Percentiles rank a stretch among this genome's conserved stretches.
Conservation (phyloP, 768 basidiomycete genomes). For the Sporobolomyces roseus region DNA sequence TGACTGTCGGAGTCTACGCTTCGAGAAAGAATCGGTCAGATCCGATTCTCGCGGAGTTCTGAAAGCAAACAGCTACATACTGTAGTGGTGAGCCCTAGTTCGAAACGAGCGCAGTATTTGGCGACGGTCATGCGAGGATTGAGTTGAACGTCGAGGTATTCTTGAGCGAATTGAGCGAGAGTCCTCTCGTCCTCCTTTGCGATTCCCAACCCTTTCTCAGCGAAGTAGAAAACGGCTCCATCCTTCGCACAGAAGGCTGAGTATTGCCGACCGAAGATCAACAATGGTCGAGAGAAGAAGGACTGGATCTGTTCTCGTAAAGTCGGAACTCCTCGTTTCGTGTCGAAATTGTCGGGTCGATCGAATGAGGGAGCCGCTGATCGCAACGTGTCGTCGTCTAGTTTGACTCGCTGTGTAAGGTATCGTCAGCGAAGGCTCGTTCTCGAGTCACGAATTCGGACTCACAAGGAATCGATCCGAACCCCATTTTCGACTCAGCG, state of each 20-base stretch:
- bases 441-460: too few species aligned
- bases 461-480: constrained; percentile 31
- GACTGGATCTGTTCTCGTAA: not conserved
- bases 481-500: constrained; percentile 16
- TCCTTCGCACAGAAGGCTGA: constrained; percentile 35
- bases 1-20: constrained; percentile 27
- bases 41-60: not conserved
- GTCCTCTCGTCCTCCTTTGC: constrained; percentile 13
- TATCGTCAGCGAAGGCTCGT: not conserved
- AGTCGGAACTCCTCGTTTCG: not conserved
- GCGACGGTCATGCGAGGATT: constrained; percentile 30
- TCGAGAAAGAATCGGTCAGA: too few species aligned
- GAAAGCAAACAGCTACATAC: not conserved
- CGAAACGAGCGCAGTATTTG: constrained; percentile 36
- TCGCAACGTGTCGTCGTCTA: constrained; percentile 18
- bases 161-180: constrained; percentile 21
- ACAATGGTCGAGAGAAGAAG: constrained; percentile 18
- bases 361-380: constrained; percentile 1
- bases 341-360: not conserved
- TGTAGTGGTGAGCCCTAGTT: constrained; percentile 29
- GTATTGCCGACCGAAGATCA: constrained; percentile 19
- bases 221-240: constrained; percentile 29
- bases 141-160: constrained; percentile 26
- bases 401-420: constrained; percentile 19
- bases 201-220: constrained; percentile 16